phyloP scores from a whole-genome alignment of 371 early-diverging fungal genomes.

The Mortierella sp. region DNA sequence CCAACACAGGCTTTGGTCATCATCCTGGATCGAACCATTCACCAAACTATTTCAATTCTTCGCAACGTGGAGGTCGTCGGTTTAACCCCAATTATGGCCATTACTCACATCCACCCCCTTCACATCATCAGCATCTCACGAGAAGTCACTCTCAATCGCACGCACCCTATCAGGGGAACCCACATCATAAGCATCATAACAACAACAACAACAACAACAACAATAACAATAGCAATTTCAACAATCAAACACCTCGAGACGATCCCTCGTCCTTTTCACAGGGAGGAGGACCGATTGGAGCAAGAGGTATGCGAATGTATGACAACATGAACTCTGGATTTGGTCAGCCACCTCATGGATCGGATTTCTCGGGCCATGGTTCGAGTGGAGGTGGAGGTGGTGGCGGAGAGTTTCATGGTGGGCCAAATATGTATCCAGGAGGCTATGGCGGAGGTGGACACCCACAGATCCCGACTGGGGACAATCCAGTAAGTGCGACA shows the following conservation, averaged over 20 bases:
- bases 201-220: slow-evolving; percentile 20
- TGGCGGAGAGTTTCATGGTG: slow-evolving; percentile 13
- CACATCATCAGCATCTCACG: too few species aligned
- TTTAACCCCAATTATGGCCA: too few species aligned
- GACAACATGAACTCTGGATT: slow-evolving; percentile 11
- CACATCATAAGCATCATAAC: too few species aligned
- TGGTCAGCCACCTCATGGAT: slow-evolving; percentile 9
- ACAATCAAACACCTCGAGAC: slow-evolving; percentile 11
- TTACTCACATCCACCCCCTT: too few species aligned
- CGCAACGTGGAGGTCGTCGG: too few species aligned
- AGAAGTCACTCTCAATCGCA: background rate
- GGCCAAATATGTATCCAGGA: slow-evolving; percentile 12
- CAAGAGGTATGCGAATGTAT: too few species aligned
- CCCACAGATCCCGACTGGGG: slow-evolving; percentile 17
- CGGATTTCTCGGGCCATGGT: slow-evolving; percentile 20
- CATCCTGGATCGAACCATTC: too few species aligned
- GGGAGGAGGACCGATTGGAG: slow-evolving; percentile 8
- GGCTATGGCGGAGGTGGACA: slow-evolving; percentile 20
- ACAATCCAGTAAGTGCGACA: slow-evolving; percentile 31
- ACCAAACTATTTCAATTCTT: too few species aligned
- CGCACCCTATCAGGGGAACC: slow-evolving; percentile 12
- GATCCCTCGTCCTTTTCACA: background rate
- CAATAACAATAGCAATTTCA: slow-evolving; percentile 36
- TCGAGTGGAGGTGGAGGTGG: slow-evolving; percentile 3
- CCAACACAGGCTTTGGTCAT: too few species aligned